Evolutionary conservation across 495 filamentous ascomycete genomes (phyloP), one percentile per base, ranked within the genome.

Genomic region (Penicillium desertorum): DNA sequence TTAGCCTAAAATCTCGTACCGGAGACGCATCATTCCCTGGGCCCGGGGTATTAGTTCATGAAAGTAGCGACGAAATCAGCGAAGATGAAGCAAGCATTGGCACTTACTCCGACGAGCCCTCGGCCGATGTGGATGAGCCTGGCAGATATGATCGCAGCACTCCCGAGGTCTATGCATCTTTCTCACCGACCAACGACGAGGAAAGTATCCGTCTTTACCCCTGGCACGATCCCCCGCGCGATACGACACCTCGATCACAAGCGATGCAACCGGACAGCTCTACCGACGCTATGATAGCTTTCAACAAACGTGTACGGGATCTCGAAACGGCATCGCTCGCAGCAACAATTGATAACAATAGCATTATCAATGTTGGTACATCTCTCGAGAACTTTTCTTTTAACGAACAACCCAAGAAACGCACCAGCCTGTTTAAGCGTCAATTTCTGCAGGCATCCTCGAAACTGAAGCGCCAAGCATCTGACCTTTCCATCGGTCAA

Each of bases 301-400:
- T 68, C 32, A 62, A 78, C 23, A 71, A 64, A 56, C 76, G 73
- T 9, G 75, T 75, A 5, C 65, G 49, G 23, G 76, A 81, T 39
- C 54, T 76, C 29, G 80, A 82, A 42, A 78, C 72, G 11, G 59
- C 69, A 30, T 91, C 89, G 5, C 78, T 86, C 43, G 79, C 81
- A 23, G 88, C 88, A 22, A 92, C 89, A 3, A 66, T 80, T 2
- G 88, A 90, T 49, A 71, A 83, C 47, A 81, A 86, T 37, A 83
- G 79, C 25, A 73, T 89, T 36, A 71, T 78, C 22, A 78, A 81
- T 36, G 62, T 71, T 22, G 79, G 79, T 1, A 81, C 79, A 45
- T 78, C 87, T 36, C 77, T 91, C 45, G 87, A 85, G 57, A 84
- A 83, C 50, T 65, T 88, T 17, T 81, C 82, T 1, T 73, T 90